Base-by-base conservation (phyloP, 2,329 filamentous ascomycete genomes). In the Clonostachys sp. region DNA sequence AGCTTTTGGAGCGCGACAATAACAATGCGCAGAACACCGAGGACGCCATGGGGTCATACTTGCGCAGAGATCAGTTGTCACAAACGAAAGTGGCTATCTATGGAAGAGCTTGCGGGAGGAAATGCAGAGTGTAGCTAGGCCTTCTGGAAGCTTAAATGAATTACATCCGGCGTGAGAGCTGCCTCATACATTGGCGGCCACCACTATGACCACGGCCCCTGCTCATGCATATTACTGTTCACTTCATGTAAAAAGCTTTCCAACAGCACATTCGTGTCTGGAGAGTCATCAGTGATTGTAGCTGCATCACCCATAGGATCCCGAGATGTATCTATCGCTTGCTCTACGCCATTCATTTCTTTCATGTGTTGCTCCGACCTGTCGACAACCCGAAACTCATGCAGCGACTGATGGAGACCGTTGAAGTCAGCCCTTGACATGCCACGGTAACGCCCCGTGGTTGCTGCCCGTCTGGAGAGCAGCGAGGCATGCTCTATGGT, bases 311-410 rank as follows among this genome's bases (percentile, higher is more conserved):
- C 38, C 38, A 24, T 5, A 39, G 40, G 34, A 30, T 45, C 30
- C 17, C 33, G 16, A 1, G 48, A 12, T 17, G 41, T 30, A 7
- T 45, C 34, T 12, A 12, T 4, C 12, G 34, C 48, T 13, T 13
- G 16, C 12, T 36, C 48, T 1, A 55, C 61, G 4, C 55, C 56
- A 30, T 61, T 53, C 39, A 64, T 58, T 45, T 64, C 60, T 41
- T 60, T 51, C 9, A 53, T 51, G 8, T 62, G 61, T 41, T 59
- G 55, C 14, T 62, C 61, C 2, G 61, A 62, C 17, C 61, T 50
- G 34, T 63, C 60, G 2, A 64, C 52, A 8, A 57, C 54, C 4
- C 61, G 56, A 35, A 63, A 63, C 41, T 63, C 61, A 17, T 63
- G 58, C 2, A 63, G 52, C 4, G 58, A 62, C 34, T 61, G 60